Percentiles rank a stretch among this genome's conserved stretches.
These are phyloP conservation scores for Lentinula sp. DNA, from an alignment of 768 basidiomycete species.

Conservation along the genomic window DNA sequence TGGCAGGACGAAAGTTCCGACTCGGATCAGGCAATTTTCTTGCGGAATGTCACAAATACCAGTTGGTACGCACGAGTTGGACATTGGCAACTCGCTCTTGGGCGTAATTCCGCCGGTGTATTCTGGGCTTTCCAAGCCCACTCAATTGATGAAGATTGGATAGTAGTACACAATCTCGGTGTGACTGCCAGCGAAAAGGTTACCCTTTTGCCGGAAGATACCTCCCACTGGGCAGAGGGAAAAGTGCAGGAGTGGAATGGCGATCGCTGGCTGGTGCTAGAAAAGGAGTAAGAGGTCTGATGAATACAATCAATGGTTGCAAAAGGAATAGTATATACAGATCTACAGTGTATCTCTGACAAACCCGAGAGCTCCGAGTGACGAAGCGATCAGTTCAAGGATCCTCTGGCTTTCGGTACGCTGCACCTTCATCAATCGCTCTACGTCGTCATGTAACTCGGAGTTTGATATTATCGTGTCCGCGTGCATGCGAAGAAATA, in stretches of 20 bases:
- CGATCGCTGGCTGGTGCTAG: constrained; percentile 1
- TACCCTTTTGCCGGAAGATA: not conserved
- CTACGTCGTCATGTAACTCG: constrained; percentile 56
- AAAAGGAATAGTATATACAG: not conserved
- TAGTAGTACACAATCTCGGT: not conserved
- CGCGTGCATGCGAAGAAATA: constrained; percentile 81
- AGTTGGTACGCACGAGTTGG: constrained; percentile 9
- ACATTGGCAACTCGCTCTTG: constrained; percentile 7
- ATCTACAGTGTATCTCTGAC: constrained; percentile 59
- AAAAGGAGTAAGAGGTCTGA: not conserved
- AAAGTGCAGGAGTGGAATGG: not conserved
- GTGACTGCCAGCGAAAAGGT: not conserved
- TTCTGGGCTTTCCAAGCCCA: constrained; percentile 8
- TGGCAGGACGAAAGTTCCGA: constrained; percentile 20
- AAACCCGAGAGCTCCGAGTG: constrained; percentile 71
- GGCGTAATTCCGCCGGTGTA: not conserved
- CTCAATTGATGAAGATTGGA: not conserved
- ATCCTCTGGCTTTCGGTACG: constrained; percentile 73
- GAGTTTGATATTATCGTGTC: constrained; percentile 69
- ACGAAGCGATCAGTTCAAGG: constrained; percentile 66
- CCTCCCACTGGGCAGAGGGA: not conserved
- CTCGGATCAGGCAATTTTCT: constrained; percentile 10
- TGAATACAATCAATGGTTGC: not conserved
- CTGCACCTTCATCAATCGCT: constrained; percentile 60
- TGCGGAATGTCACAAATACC: not conserved